phyloP scores from a whole-genome alignment of 768 basidiomycete species.

The Lentinula raphanica region DNA sequence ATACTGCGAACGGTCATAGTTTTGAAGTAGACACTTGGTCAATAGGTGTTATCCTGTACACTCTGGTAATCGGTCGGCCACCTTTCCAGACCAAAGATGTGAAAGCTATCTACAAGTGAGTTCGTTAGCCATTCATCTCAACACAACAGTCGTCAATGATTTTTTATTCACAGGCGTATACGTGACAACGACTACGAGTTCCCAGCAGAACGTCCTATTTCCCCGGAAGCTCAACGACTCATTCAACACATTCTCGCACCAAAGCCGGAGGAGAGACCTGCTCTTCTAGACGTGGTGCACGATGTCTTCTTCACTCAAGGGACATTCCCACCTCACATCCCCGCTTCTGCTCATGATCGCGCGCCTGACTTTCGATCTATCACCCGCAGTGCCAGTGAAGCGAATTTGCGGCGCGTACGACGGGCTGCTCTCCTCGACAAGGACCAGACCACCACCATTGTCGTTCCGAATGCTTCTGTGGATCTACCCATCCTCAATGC shows the following conservation, averaged over 20 bases:
- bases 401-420: constrained; percentile 68
- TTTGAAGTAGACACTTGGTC: constrained; percentile 99
- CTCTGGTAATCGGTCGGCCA: constrained; percentile 88
- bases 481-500: constrained; percentile 12
- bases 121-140: neutral
- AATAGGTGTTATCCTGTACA: constrained; percentile 95
- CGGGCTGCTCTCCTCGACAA: constrained; percentile 60
- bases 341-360: constrained; percentile 68
- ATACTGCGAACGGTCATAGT: constrained; percentile 92
- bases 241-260: constrained; percentile 83
- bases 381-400: constrained; percentile 50
- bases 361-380: constrained; percentile 75
- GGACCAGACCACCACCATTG: constrained; percentile 43
- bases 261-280: constrained; percentile 77
- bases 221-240: constrained; percentile 66
- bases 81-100: constrained; percentile 99
- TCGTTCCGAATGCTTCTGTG: constrained; percentile 29
- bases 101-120: constrained; percentile 90
- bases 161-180: constrained; percentile 60
- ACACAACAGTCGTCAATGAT: neutral
- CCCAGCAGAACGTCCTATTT: constrained; percentile 70
- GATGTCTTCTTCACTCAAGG: constrained; percentile 83
- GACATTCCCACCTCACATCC: constrained; percentile 76
- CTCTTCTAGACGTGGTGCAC: constrained; percentile 77
- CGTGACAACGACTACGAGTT: constrained; percentile 92